Evolutionary conservation across 129 eudicot species (phyloP).

Genomic region (Pittosporum tobira): DNA sequence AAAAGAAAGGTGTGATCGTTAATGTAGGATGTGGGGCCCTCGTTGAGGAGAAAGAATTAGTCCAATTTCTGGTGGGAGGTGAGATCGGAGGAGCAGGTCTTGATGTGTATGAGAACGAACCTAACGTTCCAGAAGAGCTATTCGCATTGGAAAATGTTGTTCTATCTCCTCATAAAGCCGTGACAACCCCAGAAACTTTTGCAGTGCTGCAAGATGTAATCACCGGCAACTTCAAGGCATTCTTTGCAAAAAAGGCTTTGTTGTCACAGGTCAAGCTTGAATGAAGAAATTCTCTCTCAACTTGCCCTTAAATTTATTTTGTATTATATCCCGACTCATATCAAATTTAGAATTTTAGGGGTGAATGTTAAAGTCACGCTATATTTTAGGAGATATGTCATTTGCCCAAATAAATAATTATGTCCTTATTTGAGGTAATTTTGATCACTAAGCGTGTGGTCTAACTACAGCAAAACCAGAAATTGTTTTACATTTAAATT

Average conservation of each 20-base stretch:
- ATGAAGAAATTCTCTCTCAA: slow-evolving; percentile 3
- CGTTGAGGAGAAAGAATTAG: slow-evolving; percentile 62
- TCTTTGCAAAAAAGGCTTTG: slow-evolving; percentile 52
- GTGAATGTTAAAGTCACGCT: too few species aligned
- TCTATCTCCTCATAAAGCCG: slow-evolving; percentile 64
- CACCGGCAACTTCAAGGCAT: slow-evolving; percentile 39
- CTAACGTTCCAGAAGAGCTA: slow-evolving; percentile 57
- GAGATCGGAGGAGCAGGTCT: slow-evolving; percentile 77
- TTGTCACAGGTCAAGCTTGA: slow-evolving; percentile 30
- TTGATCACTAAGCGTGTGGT: too few species aligned
- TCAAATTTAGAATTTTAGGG: too few species aligned
- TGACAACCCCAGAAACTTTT: slow-evolving; percentile 49
- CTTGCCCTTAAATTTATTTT: too few species aligned
- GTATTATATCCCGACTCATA: too few species aligned
- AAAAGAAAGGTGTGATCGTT: slow-evolving; percentile 47
- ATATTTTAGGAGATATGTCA: too few species aligned
- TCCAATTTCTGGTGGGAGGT: slow-evolving; percentile 37
- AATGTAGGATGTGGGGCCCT: slow-evolving; percentile 80
- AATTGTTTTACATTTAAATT: not conserved
- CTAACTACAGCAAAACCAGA: not conserved
- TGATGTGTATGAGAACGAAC: slow-evolving; percentile 74
- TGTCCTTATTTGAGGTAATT: too few species aligned
- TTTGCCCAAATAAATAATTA: too few species aligned
- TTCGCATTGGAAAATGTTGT: slow-evolving; percentile 54
- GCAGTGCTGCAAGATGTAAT: slow-evolving; percentile 25